Conservation (phyloP, 371 early-diverging fungal genomes). For the Umbelopsis sp. region DNA sequence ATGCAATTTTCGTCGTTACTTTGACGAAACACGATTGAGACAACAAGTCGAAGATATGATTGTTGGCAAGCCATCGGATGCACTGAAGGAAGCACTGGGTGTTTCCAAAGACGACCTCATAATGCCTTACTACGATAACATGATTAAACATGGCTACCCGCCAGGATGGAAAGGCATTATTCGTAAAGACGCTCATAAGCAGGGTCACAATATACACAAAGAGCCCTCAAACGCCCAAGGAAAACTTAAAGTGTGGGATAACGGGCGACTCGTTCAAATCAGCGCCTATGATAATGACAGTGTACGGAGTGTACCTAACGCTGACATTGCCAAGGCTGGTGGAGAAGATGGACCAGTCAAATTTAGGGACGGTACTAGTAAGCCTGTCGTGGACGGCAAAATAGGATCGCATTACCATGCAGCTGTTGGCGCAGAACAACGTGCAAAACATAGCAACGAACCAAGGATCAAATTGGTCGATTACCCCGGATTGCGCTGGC, state of each 20-base stretch:
- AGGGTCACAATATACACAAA: background rate
- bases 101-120: conserved; percentile 3
- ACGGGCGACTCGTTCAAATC: conserved; percentile 6
- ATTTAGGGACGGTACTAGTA: conserved; percentile 1
- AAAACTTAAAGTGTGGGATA: conserved; percentile 16
- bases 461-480: conserved; percentile 12
- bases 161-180: conserved; percentile 14
- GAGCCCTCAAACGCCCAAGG: background rate
- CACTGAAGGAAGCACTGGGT: conserved; percentile 11
- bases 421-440: conserved; percentile 8
- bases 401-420: conserved; percentile 13
- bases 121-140: conserved; percentile 7
- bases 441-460: conserved; percentile 5
- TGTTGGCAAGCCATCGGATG: conserved; percentile 12
- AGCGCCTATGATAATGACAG: background rate
- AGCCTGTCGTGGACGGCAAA: conserved; percentile 9
- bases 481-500: conserved; percentile 7
- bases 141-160: conserved; percentile 1
- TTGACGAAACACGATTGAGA: background rate
- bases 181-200: background rate
- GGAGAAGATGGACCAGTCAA: conserved; percentile 5
- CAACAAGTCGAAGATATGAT: conserved; percentile 9
- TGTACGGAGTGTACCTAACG: background rate
- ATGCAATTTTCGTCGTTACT: conserved; percentile 10
- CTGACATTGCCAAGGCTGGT: conserved; percentile 1